phyloP scores from a whole-genome alignment of 257 asterid species.

The Paraleonurus japonicus region DNA sequence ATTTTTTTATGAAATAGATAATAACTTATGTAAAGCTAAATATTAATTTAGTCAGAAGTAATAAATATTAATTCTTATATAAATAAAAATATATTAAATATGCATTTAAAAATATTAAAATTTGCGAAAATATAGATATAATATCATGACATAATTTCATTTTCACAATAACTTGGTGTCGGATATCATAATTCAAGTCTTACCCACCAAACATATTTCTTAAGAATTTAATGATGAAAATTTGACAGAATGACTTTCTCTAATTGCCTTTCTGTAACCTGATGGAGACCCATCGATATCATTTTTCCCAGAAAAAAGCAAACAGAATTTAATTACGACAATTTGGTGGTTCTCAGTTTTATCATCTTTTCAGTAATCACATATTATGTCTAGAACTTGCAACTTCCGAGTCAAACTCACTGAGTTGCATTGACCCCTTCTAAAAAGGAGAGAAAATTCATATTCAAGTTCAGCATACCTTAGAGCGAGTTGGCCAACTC shows the following conservation, averaged over 20 bases:
- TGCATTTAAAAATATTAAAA: too few species aligned
- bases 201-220: neutral
- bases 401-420: neutral
- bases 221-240: conserved; percentile 13
- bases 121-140: too few species aligned
- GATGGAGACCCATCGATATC: neutral
- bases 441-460: neutral
- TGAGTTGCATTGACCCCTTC: neutral
- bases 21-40: too few species aligned
- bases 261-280: neutral
- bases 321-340: neutral
- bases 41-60: too few species aligned
- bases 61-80: too few species aligned
- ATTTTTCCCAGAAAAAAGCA: neutral
- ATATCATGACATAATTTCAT: too few species aligned
- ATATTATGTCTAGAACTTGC: neutral
- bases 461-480: too few species aligned
- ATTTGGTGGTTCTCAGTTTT: neutral
- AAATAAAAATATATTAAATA: too few species aligned
- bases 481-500: too few species aligned
- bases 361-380: neutral
- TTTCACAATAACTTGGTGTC: too few species aligned
- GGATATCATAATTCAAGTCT: too few species aligned
- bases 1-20: too few species aligned
- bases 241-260: neutral